Evolutionary conservation across 73 alveolate genomes (phyloP).

Genomic region (Paramecium caudatum): DNA sequence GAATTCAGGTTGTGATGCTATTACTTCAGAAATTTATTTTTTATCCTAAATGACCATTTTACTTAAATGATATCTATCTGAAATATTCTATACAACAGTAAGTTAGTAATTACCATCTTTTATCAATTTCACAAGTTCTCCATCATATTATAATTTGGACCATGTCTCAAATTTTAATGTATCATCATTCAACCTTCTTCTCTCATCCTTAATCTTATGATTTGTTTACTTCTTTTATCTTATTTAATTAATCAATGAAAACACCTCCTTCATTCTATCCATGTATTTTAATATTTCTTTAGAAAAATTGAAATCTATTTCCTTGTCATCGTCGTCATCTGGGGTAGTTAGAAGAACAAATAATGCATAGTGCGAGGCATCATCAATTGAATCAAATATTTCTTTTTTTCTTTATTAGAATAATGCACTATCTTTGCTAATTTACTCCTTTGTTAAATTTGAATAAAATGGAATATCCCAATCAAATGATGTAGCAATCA

Average conservation of each 20-base stretch:
- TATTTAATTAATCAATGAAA: background rate
- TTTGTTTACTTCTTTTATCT: constrained; percentile 27
- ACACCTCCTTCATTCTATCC: constrained; percentile 29
- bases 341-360: background rate
- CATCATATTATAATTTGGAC: background rate
- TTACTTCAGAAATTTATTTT: background rate
- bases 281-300: background rate
- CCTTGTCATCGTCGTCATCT: background rate
- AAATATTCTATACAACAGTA: constrained; percentile 5
- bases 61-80: constrained; percentile 17
- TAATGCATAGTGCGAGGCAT: background rate
- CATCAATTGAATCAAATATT: background rate
- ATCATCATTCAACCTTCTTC: constrained; percentile 19
- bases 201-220: background rate
- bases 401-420: constrained; percentile 2
- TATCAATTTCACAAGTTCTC: background rate
- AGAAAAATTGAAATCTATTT: background rate
- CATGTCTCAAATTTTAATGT: background rate
- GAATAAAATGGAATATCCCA: constrained; percentile 56
- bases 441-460: background rate
- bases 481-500: constrained; percentile 27
- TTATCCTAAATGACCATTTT: constrained; percentile 12
- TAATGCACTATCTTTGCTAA: background rate
- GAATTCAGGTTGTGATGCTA: background rate
- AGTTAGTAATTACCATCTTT: background rate